A percentile compares a stretch with the other conserved stretches of the same genome.
These are phyloP conservation scores for Coniochaeta sp. DNA, from an alignment of 2,329 filamentous ascomycete genomes.

Conservation along the genomic window DNA sequence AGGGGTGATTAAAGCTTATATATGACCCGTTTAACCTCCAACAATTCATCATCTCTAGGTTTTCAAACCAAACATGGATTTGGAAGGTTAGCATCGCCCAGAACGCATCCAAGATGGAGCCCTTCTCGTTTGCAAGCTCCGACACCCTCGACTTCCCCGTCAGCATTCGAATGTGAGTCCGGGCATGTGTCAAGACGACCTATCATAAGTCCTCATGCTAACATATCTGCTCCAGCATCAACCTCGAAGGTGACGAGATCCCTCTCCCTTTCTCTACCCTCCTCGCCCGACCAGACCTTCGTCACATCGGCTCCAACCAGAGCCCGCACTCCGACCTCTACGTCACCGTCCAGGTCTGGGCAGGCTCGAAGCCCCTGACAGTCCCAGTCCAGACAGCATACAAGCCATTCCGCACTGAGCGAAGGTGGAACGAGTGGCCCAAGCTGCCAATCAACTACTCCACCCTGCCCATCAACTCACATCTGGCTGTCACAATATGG, in stretches of 20 bases:
- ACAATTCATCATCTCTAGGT: no score
- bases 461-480: slow-evolving; percentile 71
- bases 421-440: slow-evolving; percentile 93
- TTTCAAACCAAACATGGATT: background rate
- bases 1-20: no score
- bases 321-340: slow-evolving; percentile 84
- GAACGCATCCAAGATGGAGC: slow-evolving; percentile 59
- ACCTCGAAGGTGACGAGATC: slow-evolving; percentile 71
- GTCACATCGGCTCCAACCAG: slow-evolving; percentile 80
- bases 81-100: background rate
- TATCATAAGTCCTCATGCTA: background rate
- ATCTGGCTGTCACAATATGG: slow-evolving; percentile 91
- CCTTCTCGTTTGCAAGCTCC: slow-evolving; percentile 91
- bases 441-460: slow-evolving; percentile 78
- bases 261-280: slow-evolving; percentile 71
- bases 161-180: slow-evolving; percentile 55
- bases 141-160: slow-evolving; percentile 71
- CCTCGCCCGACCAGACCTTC: slow-evolving; percentile 68
- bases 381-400: slow-evolving; percentile 90
- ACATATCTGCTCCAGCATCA: slow-evolving; percentile 45
- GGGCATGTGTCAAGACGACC: background rate
- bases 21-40: no score
- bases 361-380: slow-evolving; percentile 88
- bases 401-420: slow-evolving; percentile 74
- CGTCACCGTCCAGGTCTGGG: slow-evolving; percentile 88